Evolutionary conservation across 306 rosid species (phyloP).

Genomic region (Sicyos baderoa): DNA sequence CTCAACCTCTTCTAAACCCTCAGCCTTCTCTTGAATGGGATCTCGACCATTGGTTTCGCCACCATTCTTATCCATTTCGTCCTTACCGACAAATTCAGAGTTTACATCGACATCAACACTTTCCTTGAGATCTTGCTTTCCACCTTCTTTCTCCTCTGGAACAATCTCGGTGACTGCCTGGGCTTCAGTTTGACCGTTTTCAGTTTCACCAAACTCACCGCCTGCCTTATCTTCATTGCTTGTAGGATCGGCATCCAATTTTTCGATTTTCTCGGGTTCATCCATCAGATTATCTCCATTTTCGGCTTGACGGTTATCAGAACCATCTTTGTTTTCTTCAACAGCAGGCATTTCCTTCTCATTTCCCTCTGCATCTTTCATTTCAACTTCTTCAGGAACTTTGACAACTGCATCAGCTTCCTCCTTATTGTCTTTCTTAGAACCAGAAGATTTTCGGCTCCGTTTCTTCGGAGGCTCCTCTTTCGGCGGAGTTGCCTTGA

Average conservation of each 20-base stretch:
- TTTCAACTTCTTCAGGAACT: slow-evolving; percentile 25
- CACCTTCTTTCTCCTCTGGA: slow-evolving; percentile 4
- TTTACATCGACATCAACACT: background rate
- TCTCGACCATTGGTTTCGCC: background rate
- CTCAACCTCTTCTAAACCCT: slow-evolving; percentile 27
- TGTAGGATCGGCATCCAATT: slow-evolving; percentile 3
- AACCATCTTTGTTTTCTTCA: slow-evolving; percentile 21
- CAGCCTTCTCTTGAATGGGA: slow-evolving; percentile 16
- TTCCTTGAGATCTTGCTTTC: background rate
- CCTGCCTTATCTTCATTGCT: background rate
- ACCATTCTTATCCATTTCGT: background rate
- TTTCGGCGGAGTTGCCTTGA: slow-evolving; percentile 54
- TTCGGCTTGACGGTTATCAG: slow-evolving; percentile 21
- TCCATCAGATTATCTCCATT: slow-evolving; percentile 26
- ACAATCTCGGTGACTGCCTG: background rate
- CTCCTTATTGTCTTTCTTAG: slow-evolving; percentile 52
- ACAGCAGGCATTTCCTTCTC: slow-evolving; percentile 18
- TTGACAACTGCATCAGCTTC: slow-evolving; percentile 35
- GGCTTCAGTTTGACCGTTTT: slow-evolving; percentile 20
- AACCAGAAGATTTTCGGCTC: slow-evolving; percentile 49
- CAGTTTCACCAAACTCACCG: slow-evolving; percentile 27
- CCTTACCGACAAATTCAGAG: background rate
- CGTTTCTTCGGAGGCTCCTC: slow-evolving; percentile 63
- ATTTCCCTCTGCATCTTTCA: slow-evolving; percentile 31
- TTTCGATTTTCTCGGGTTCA: slow-evolving; percentile 12